Base-by-base conservation (phyloP, 805 yeast genomes). In the Kodamaea restingae region DNA sequence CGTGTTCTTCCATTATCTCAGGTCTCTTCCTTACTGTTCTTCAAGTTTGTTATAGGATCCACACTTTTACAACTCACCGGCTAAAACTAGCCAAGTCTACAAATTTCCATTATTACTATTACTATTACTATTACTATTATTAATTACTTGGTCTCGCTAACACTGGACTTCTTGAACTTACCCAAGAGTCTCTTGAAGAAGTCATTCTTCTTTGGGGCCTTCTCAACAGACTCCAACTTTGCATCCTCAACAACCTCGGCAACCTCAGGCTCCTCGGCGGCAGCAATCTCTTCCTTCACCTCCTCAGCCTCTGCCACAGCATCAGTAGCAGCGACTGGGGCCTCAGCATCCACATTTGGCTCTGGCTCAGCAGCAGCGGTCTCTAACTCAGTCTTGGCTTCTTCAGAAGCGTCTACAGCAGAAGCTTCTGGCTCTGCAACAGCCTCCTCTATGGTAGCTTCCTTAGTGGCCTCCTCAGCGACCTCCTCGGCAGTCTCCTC, bases 121-220 rank as follows among this genome's bases (percentile, higher is more conserved):
- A 14, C 22, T 20, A 30, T 25, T 25, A 25, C 27, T 25, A 25
- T 32, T 30, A 30, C 4, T 30, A 14, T n/a, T n/a, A 30, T 27
- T 27, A 27, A 30, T 32, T 24, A 30, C 25, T 42, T 44, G 26
- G 46, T 35, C 28, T 40, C 38, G 38, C 49, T 31, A 18, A 56
- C 35, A 31, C 50, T 24, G 14, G 63, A 48, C 45, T 61, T 61
- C 54, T 55, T 65, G 54, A 65, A 64, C 50, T 61, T 65, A 43
- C 43, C 46, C 49, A 65, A 54, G 38, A 65, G 49, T 46, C 55
- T 67, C 52, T 56, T 62, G 54, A 65, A 63, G 45, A 63, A 47
- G 42, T 62, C 64, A 40, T 53, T 58, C 60, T 63, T 63, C 54
- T 64, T 66, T n/a, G 49, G 52, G 20, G 60, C 64, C 40, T 60